Conservation (phyloP, 2,329 filamentous ascomycete genomes). For the Sarocladium kiliense region DNA sequence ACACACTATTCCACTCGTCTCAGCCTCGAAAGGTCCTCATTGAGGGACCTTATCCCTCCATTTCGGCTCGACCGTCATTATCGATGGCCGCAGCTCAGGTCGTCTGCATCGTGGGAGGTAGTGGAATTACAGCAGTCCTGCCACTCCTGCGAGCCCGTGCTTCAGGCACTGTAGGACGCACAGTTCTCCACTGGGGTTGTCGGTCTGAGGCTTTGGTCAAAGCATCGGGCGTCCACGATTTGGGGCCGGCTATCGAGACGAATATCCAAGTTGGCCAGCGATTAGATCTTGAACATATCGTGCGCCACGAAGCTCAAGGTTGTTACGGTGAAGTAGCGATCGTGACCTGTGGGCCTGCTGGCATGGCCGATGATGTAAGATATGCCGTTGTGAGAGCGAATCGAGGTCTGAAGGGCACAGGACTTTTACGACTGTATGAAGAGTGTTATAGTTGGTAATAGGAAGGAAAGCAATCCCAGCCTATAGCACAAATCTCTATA, state of each 20-base stretch:
- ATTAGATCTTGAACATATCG: neutral
- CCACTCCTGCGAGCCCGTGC: neutral
- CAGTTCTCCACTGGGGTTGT: slow-evolving; percentile 13
- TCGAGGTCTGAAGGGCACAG: neutral
- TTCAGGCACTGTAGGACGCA: slow-evolving; percentile 1
- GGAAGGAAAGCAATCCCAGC: neutral
- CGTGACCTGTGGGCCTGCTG: slow-evolving; percentile 12
- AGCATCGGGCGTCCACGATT: slow-evolving; percentile 9
- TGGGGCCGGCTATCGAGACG: slow-evolving; percentile 10
- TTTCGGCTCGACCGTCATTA: slow-evolving; percentile 9
- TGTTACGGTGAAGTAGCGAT: slow-evolving; percentile 10
- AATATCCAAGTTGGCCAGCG: slow-evolving; percentile 2
- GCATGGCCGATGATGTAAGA: slow-evolving; percentile 15
- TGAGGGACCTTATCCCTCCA: slow-evolving; percentile 15
- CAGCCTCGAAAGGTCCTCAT: neutral
- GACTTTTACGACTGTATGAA: neutral
- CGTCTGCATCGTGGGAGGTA: slow-evolving; percentile 22
- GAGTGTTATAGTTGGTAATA: slow-evolving; percentile 7
- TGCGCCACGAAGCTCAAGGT: slow-evolving; percentile 6
- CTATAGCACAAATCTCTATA: neutral
- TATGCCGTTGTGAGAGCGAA: slow-evolving; percentile 5
- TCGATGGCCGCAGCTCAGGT: slow-evolving; percentile 13
- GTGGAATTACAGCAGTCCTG: slow-evolving; percentile 22
- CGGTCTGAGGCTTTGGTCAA: slow-evolving; percentile 2
- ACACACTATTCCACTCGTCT: slow-evolving; percentile 6